Conservation (phyloP, 2,329 filamentous ascomycete species). For the Biscogniauxia mediterranea region DNA sequence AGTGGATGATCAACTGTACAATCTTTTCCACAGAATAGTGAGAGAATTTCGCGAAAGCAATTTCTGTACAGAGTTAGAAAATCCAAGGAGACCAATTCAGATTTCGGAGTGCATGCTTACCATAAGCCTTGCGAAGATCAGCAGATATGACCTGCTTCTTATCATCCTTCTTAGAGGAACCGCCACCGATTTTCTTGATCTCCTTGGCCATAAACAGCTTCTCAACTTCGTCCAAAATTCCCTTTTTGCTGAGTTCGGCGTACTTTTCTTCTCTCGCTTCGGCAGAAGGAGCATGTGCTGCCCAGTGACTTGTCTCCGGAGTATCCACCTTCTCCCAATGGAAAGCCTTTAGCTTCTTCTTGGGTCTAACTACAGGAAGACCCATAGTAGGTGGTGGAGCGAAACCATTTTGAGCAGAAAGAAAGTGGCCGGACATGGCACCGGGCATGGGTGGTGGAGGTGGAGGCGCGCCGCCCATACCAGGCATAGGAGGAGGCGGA, state of each 20-base stretch:
- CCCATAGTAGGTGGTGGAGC: constrained; percentile 58
- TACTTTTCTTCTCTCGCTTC: constrained; percentile 95
- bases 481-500: constrained; percentile 62
- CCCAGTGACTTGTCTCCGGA: constrained; percentile 90
- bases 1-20: constrained; percentile 92
- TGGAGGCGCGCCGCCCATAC: constrained; percentile 40
- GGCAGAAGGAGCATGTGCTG: constrained; percentile 77
- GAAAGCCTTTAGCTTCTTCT: constrained; percentile 99
- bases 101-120: constrained; percentile 41
- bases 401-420: constrained; percentile 62
- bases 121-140: constrained; percentile 84
- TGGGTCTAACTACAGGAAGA: constrained; percentile 80
- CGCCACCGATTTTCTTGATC: constrained; percentile 79
- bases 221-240: constrained; percentile 95
- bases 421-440: constrained; percentile 71
- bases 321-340: constrained; percentile 99
- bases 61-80: constrained; percentile 55
- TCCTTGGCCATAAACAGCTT: constrained; percentile 97
- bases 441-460: constrained; percentile 64
- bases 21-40: constrained; percentile 78
- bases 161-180: constrained; percentile 75
- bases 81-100: background rate
- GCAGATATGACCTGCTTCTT: constrained; percentile 97
- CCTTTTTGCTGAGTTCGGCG: constrained; percentile 85
- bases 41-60: constrained; percentile 92